These are phyloP conservation scores for Volvox africanus DNA, from an alignment of 139 green algal genomes.

Conservation along the genomic window DNA sequence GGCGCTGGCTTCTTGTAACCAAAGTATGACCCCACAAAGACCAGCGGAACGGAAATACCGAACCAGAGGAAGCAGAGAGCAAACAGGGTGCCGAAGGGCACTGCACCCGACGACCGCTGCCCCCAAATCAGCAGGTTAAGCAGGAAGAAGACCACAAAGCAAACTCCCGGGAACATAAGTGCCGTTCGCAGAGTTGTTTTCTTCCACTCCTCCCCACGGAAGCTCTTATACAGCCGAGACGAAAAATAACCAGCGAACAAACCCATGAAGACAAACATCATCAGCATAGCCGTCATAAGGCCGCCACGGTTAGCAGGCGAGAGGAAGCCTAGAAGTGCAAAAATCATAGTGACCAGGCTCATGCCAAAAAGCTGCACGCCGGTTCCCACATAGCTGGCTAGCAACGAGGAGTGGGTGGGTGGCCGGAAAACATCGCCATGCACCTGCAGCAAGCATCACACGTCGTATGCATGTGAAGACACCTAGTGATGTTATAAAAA, in stretches of 20 bases:
- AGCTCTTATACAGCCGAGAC: constrained; percentile 93
- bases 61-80: constrained; percentile 98
- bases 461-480: too few species aligned
- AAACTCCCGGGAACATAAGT: constrained; percentile 92
- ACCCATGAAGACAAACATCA: constrained; percentile 99
- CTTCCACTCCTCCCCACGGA: constrained; percentile 92
- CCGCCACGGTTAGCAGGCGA: constrained; percentile 98
- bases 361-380: constrained; percentile 96
- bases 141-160: constrained; percentile 93
- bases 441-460: constrained; percentile 63
- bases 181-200: constrained; percentile 93
- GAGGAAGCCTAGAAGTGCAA: constrained; percentile 97
- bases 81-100: constrained; percentile 97
- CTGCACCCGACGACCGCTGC: constrained; percentile 91
- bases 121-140: constrained; percentile 97
- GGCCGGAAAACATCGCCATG: constrained; percentile 99
- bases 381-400: constrained; percentile 93
- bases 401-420: constrained; percentile 75
- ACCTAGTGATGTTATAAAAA: too few species aligned
- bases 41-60: constrained; percentile 95
- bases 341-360: constrained; percentile 94
- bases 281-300: constrained; percentile 96
- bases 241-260: constrained; percentile 94
- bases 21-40: constrained; percentile 96
- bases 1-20: constrained; percentile 82